Conservation (phyloP, 345 rosid species). For the Anastatica hierochuntica region DNA sequence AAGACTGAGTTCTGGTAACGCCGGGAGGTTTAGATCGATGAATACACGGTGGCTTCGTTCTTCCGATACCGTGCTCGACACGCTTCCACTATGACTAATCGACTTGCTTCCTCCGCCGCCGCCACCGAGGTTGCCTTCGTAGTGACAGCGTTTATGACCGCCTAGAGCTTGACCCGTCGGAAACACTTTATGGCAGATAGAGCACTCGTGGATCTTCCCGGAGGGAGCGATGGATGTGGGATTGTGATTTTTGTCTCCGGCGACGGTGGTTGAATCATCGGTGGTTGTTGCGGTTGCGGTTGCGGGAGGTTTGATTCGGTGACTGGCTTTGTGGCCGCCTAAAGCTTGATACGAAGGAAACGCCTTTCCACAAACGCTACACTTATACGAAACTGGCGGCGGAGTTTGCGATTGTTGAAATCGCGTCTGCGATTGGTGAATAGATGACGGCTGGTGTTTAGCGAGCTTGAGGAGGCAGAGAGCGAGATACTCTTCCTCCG, state of each 20-base stretch:
- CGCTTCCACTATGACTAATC: constrained; percentile 31
- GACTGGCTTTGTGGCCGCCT: constrained; percentile 98
- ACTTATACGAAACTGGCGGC: constrained; percentile 40
- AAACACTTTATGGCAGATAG: constrained; percentile 81
- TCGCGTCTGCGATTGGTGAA: constrained; percentile 8
- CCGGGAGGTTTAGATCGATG: constrained; percentile 75
- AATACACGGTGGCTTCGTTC: constrained; percentile 50
- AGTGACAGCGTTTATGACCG: constrained; percentile 97
- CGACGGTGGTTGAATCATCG: constrained; percentile 13
- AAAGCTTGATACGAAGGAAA: constrained; percentile 86
- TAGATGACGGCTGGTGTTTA: constrained; percentile 28
- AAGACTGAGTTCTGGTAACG: constrained; percentile 49
- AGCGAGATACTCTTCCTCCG: constrained; percentile 68
- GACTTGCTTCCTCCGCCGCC: constrained; percentile 25
- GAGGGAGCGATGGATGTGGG: constrained; percentile 4
- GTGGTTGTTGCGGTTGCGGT: not conserved
- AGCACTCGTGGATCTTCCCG: constrained; percentile 75
- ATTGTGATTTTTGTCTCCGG: constrained; percentile 11
- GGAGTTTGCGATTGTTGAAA: constrained; percentile 16
- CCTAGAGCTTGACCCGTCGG: constrained; percentile 94
- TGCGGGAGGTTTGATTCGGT: constrained; percentile 51
- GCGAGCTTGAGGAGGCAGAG: constrained; percentile 80
- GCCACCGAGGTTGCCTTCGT: constrained; percentile 51
- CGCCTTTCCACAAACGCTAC: constrained; percentile 67
- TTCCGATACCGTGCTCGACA: constrained; percentile 36